Evolutionary conservation across 768 basidiomycete genomes (phyloP).

Genomic region (Calvatia gigantea): DNA sequence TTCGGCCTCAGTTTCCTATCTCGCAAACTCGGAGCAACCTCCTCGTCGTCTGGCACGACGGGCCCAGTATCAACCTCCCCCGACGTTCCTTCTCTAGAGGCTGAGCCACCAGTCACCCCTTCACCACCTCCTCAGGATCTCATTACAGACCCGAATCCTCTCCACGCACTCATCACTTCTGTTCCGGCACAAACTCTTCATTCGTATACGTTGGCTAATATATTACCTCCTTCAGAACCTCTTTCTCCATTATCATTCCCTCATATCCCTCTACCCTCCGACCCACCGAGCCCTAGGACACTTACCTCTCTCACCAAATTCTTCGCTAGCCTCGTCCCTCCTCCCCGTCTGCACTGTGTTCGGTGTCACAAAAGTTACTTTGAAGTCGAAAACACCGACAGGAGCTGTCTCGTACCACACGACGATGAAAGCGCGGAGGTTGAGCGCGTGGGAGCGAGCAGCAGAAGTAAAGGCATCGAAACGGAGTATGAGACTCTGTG

Average conservation of each 20-base stretch:
- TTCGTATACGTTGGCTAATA: constrained; percentile 52
- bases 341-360: constrained; percentile 68
- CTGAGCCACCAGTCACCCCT: constrained; percentile 33
- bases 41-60: constrained; percentile 11
- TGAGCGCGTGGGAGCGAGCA: constrained; percentile 43
- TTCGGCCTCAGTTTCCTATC: constrained; percentile 32
- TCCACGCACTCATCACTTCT: constrained; percentile 50
- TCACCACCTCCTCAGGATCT: constrained; percentile 29
- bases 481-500: constrained; percentile 54
- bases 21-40: constrained; percentile 26
- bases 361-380: constrained; percentile 71
- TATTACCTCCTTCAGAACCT: constrained; percentile 35
- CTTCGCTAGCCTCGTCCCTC: constrained; percentile 60
- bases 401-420: constrained; percentile 66
- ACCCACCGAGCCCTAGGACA: constrained; percentile 20
- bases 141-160: constrained; percentile 34
- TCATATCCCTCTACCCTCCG: constrained; percentile 35
- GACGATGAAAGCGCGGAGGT: constrained; percentile 81
- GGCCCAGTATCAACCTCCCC: constrained; percentile 12
- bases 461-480: constrained; percentile 22
- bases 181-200: constrained; percentile 69
- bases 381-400: constrained; percentile 72
- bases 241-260: constrained; percentile 21
- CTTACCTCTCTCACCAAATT: constrained; percentile 51
- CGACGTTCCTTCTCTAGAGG: constrained; percentile 17